Conservation (phyloP, 2,329 filamentous ascomycete genomes). For the Mycocentrospora acerina region DNA sequence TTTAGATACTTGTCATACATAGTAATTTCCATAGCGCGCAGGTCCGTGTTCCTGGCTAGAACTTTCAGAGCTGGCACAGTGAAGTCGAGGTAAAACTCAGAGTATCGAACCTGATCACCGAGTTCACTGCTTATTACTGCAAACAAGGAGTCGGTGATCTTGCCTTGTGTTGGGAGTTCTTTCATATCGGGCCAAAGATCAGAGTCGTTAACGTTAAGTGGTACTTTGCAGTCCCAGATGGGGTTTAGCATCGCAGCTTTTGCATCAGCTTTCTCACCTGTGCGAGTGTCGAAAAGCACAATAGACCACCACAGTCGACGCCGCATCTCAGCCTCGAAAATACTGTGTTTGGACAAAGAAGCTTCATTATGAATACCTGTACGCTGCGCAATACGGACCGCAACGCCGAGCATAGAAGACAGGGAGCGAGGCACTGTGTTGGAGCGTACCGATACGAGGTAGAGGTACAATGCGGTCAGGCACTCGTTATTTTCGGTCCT, state of each 20-base stretch:
- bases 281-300: constrained; percentile 58
- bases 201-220: constrained; percentile 56
- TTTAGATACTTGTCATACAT: constrained; percentile 43
- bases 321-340: constrained; percentile 62
- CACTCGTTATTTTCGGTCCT: constrained; percentile 56
- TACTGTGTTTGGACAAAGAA: constrained; percentile 50
- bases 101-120: constrained; percentile 44
- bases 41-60: constrained; percentile 32
- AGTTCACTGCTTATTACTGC: constrained; percentile 53
- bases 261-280: constrained; percentile 55
- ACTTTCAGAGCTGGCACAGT: constrained; percentile 46
- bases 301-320: constrained; percentile 65
- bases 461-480: background rate
- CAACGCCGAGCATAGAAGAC: constrained; percentile 60
- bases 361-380: constrained; percentile 63
- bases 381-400: constrained; percentile 60
- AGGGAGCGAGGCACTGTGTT: constrained; percentile 46
- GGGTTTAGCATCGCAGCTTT: constrained; percentile 51
- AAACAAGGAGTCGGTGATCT: constrained; percentile 58
- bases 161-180: constrained; percentile 42
- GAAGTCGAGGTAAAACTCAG: constrained; percentile 50
- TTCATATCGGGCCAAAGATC: constrained; percentile 46
- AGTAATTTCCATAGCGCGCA: constrained; percentile 43
- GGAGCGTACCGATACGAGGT: background rate
- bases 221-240: constrained; percentile 51